These are phyloP conservation scores for Hemileccinum impolitum DNA, from an alignment of 768 basidiomycete species.

Conservation along the genomic window DNA sequence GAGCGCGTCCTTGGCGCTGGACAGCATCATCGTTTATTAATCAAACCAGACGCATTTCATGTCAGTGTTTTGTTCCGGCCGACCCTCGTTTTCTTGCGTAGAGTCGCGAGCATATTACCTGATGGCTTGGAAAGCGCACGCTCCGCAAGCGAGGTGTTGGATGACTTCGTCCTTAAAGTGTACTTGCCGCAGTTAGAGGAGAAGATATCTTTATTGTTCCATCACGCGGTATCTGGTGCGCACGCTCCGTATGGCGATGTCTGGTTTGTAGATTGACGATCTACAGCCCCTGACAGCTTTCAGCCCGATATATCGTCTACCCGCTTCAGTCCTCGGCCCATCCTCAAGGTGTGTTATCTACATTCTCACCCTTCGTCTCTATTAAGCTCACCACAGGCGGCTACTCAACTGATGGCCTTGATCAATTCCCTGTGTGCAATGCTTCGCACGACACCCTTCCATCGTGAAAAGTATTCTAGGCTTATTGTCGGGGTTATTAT, in stretches of 20 bases:
- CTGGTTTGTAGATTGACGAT: conserved; percentile 2
- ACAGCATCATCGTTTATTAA: conserved; percentile 80
- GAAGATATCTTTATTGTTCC: conserved; percentile 84
- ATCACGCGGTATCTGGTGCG: conserved; percentile 76
- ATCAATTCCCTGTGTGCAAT: conserved; percentile 91
- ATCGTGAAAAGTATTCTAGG: conserved; percentile 91
- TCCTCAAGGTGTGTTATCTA: conserved; percentile 60
- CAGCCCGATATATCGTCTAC: conserved; percentile 71
- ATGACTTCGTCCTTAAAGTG: conserved; percentile 90
- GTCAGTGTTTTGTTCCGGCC: conserved; percentile 94
- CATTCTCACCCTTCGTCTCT: not conserved
- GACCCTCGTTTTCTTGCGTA: conserved; percentile 78
- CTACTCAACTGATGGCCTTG: conserved; percentile 80
- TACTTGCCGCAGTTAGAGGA: conserved; percentile 95
- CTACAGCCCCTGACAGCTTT: conserved; percentile 82
- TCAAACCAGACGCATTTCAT: conserved; percentile 91
- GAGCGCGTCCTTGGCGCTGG: conserved; percentile 70
- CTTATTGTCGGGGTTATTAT: conserved; percentile 92
- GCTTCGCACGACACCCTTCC: conserved; percentile 90
- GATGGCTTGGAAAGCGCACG: conserved; percentile 63
- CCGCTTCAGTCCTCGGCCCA: conserved; percentile 64
- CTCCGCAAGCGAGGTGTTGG: conserved; percentile 70
- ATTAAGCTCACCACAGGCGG: conserved; percentile 51
- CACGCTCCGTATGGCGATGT: not conserved
- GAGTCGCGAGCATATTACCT: conserved; percentile 69